phyloP scores from a whole-genome alignment of 2,329 filamentous ascomycete species.

The Aspergillus ochraceoroseus region DNA sequence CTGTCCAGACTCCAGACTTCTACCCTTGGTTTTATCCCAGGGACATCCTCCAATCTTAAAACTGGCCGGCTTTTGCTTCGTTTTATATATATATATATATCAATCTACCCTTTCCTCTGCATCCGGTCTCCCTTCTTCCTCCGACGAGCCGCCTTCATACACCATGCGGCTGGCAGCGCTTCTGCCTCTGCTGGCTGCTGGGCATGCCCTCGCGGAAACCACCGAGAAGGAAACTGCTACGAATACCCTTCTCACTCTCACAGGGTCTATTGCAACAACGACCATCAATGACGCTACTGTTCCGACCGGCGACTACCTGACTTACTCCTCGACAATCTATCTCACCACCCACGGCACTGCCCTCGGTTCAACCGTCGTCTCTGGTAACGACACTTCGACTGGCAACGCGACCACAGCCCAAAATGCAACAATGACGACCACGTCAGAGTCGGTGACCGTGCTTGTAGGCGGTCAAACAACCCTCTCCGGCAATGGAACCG shows the following conservation, averaged over 20 bases:
- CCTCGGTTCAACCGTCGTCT: slow-evolving; percentile 26
- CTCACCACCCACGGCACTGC: slow-evolving; percentile 18
- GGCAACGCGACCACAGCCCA: slow-evolving; percentile 15
- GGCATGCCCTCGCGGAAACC: slow-evolving; percentile 9
- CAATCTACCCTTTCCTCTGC: no score
- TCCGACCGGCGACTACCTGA: slow-evolving; percentile 40
- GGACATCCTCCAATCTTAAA: no score
- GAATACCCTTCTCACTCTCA: slow-evolving; percentile 20
- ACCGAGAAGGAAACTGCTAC: slow-evolving; percentile 15
- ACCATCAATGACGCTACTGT: slow-evolving; percentile 26
- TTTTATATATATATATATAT: no score
- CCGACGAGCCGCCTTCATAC: no score
- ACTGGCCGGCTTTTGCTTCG: no score
- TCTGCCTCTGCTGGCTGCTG: slow-evolving; percentile 15
- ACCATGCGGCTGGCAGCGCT: slow-evolving; percentile 16
- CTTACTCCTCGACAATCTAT: slow-evolving; percentile 36
- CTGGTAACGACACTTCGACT: slow-evolving; percentile 22
- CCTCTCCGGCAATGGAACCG: slow-evolving; percentile 47
- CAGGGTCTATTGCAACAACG: slow-evolving; percentile 23
- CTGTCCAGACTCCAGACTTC: no score
- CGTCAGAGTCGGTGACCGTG: slow-evolving; percentile 38
- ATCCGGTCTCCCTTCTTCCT: no score
- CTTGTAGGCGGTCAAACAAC: slow-evolving; percentile 42
- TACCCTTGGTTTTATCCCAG: no score
- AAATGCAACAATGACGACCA: slow-evolving; percentile 32